phyloP scores from a whole-genome alignment of 1,284 basidiomycete species.

The Mycena citricolor region DNA sequence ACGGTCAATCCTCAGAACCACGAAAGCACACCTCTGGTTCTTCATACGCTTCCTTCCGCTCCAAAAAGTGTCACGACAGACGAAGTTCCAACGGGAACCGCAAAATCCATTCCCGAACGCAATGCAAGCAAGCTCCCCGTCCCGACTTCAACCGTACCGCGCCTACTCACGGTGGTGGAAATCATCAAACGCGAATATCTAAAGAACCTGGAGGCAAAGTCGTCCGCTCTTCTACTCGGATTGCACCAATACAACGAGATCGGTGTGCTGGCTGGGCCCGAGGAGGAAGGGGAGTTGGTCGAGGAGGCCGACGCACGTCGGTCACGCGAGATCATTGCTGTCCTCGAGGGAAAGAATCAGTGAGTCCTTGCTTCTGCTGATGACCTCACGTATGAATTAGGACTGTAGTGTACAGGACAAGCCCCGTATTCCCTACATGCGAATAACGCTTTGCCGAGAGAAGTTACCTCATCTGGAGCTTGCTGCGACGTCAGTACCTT shows the following conservation, averaged over 20 bases:
- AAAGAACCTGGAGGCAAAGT: constrained; percentile 43
- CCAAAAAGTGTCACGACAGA: constrained; percentile 13
- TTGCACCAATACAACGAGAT: constrained; percentile 83
- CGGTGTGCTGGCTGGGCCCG: constrained; percentile 48
- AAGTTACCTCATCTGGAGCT: constrained; percentile 49
- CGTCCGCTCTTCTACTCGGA: constrained; percentile 44
- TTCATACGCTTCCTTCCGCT: constrained; percentile 64
- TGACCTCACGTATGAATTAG: constrained; percentile 1
- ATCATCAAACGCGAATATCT: constrained; percentile 82
- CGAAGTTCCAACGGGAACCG: constrained; percentile 18
- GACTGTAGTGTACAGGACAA: constrained; percentile 51
- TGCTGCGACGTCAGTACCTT: constrained; percentile 50
- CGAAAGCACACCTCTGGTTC: constrained; percentile 52
- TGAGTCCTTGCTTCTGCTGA: constrained; percentile 37
- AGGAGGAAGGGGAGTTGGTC: constrained; percentile 38
- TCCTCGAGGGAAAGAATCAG: constrained; percentile 53
- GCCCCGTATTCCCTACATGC: constrained; percentile 71
- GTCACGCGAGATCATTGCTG: constrained; percentile 33
- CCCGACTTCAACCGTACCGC: constrained; percentile 52
- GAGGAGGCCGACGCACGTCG: constrained; percentile 27
- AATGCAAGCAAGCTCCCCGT: constrained; percentile 28
- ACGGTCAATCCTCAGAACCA: constrained; percentile 45
- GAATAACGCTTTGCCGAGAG: constrained; percentile 61
- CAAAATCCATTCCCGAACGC: constrained; percentile 19
- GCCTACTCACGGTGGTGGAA: constrained; percentile 76